These are phyloP conservation scores for Calonectria naviculata DNA, from an alignment of 2,329 filamentous ascomycete genomes.

Conservation along the genomic window DNA sequence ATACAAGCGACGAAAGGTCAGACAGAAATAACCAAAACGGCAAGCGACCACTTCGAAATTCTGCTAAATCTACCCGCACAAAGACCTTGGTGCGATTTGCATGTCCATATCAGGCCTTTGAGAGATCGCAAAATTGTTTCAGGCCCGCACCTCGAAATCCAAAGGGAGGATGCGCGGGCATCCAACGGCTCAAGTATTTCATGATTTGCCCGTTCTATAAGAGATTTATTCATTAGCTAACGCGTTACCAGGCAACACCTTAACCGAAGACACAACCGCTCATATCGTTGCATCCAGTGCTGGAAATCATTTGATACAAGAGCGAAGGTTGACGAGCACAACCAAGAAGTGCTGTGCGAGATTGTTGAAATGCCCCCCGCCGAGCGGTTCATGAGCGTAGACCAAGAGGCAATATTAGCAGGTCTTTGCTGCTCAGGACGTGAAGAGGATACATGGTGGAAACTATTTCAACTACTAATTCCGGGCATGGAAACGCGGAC, in stretches of 20 bases:
- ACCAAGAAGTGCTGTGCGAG: background rate
- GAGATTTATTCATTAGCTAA: background rate
- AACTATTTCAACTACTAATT: conserved; percentile 1
- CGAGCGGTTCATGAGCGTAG: background rate
- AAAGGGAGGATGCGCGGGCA: conserved; percentile 8
- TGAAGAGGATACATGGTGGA: conserved; percentile 11
- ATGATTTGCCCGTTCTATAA: background rate
- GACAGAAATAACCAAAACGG: background rate
- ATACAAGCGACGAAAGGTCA: background rate
- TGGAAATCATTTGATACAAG: conserved; percentile 9
- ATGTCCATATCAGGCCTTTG: background rate
- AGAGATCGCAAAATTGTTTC: conserved; percentile 10
- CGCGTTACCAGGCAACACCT: background rate
- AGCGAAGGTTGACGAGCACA: background rate
- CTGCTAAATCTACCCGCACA: background rate
- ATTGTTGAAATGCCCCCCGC: background rate
- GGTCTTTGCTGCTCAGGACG: background rate
- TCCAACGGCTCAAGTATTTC: background rate
- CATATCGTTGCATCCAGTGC: background rate
- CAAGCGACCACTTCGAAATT: background rate
- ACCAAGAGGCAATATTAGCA: background rate
- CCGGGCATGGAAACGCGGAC: background rate
- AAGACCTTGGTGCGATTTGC: background rate
- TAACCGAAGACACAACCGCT: conserved; percentile 3
- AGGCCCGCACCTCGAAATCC: conserved; percentile 9